Base-by-base conservation (phyloP, 495 filamentous ascomycete species). In the Podospora anserina region DNA sequence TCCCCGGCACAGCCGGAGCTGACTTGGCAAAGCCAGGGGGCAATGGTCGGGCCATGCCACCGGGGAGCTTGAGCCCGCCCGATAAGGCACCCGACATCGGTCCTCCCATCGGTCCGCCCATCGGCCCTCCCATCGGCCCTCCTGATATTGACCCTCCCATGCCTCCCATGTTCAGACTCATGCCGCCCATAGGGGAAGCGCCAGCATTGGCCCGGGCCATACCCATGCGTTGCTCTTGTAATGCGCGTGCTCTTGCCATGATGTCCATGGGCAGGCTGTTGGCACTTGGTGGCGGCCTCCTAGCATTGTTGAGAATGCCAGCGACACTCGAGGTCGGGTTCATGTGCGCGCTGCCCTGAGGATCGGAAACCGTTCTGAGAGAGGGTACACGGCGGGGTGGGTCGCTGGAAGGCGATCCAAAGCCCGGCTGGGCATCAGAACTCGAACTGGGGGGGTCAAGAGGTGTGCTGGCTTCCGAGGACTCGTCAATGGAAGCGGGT, bases 241-340 rank as follows among this genome's bases (percentile, higher is more conserved):
- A 70, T 2, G 90, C 91, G 70, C 87, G 88, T 83, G 94, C 89
- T 72, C 89, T 93, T 49, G 89, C 91, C 81, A 91, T 87, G 68
- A 97, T 87, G 69, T 96, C 92, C 76, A 90, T 88, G 55, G 91
- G 90, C 23, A 95, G 79, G 32, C 84, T 83, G 64, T 84, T 84
- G 5, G 78, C 78, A 58, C 82, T 82, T 26, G 74, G 73, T 39
- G 73, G 67, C 1, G 78, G 78, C 54, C 77, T 61, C 55, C 78
- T 70, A 1, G 73, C 78, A 63, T 90, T 92, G 75, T 91, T 94
- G 71, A 97, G 76, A 53, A 89, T 86, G n/a, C 91, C 94, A 32
- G 96, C 78, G 64, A 91, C 91, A 63, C 89, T 92, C 20, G 94
- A 94, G 20, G 89, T 91, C 2, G 90, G 78, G 65, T 84, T 90